Conservation (phyloP, 176 grass and related monocot species). For the Eleusine coracana region DNA sequence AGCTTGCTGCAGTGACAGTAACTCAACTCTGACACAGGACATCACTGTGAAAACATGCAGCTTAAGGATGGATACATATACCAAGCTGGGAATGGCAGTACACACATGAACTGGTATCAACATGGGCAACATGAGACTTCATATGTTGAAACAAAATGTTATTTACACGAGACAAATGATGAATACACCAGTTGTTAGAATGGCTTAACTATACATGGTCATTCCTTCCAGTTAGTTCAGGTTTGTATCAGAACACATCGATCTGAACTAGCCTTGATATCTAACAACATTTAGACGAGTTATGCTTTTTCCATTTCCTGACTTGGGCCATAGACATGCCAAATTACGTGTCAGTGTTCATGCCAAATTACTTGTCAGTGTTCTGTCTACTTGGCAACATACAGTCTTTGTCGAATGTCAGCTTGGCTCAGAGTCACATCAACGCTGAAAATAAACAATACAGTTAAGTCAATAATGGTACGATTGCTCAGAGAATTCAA, state of each 20-base stretch:
- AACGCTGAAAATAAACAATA: constrained; percentile 41
- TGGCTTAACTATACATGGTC: constrained; percentile 23
- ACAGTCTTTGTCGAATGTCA: constrained; percentile 67
- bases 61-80: not conserved
- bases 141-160: not conserved
- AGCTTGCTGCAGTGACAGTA: not conserved
- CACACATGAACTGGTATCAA: not conserved
- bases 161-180: not conserved
- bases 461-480: not conserved
- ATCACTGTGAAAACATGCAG: not conserved
- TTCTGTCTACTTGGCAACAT: constrained; percentile 41
- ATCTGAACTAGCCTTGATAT: not conserved
- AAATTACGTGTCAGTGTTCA: not conserved
- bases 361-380: not conserved
- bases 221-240: not conserved
- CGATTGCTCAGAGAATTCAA: not conserved
- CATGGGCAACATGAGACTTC: not conserved
- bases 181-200: constrained; percentile 22
- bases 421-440: constrained; percentile 49
- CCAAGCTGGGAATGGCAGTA: not conserved
- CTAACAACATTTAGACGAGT: not conserved
- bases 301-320: not conserved
- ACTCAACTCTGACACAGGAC: not conserved
- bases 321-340: not conserved
- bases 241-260: not conserved